Conservation (phyloP, 148 eudicot genomes). For the Rhododendron williamsianum region DNA sequence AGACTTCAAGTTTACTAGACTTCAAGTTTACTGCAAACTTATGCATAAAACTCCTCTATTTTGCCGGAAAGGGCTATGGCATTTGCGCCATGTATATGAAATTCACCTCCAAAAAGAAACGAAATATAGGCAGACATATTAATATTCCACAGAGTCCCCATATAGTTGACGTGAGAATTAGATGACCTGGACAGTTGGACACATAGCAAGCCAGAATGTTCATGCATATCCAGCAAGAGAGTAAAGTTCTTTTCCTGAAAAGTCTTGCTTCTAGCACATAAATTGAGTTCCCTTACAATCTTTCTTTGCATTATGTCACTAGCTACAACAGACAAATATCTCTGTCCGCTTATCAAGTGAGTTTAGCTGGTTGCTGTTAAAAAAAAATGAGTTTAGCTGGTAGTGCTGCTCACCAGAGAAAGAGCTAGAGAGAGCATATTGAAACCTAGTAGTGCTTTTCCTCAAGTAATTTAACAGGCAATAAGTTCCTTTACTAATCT, state of each 20-base stretch:
- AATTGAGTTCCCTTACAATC: background rate
- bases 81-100: background rate
- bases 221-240: background rate
- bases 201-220: slow-evolving; percentile 4
- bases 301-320: background rate
- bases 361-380: background rate
- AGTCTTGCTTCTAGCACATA: background rate
- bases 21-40: background rate
- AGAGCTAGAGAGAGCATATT: too few species aligned
- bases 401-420: background rate
- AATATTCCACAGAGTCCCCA: background rate
- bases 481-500: too few species aligned
- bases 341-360: background rate
- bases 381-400: too few species aligned
- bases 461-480: too few species aligned
- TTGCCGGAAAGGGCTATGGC: background rate
- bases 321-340: background rate
- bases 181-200: background rate
- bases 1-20: background rate
- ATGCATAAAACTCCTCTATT: background rate
- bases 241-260: background rate
- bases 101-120: background rate
- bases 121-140: too few species aligned
- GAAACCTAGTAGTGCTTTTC: too few species aligned
- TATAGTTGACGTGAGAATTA: background rate